Evolutionary conservation across 371 early-diverging fungal species (phyloP), one percentile per base, ranked within the genome.

Genomic region (Thermomucor indicae-seudaticae): DNA sequence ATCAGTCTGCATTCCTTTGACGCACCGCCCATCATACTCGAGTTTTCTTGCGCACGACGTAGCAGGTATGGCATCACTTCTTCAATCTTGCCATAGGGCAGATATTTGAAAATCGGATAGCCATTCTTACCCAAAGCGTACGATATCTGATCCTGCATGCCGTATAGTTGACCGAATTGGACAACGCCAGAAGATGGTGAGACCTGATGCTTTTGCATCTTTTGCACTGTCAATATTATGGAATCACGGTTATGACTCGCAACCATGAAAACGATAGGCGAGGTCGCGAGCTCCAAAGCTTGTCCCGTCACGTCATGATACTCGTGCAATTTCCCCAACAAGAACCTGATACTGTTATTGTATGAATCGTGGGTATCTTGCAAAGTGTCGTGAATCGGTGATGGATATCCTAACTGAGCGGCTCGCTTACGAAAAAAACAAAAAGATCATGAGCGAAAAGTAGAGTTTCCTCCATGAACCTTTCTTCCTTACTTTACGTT

Each of bases 11-110:
- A 70, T 47, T 83, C 81, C 22, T 66, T 49, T 4, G 65, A 55
- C 6, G 69, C 75, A 42, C 72, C 73, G 25, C 78, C 78, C 40
- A 84, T 54, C 0, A 96, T 81, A 12, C 90, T 77, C 2, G 85
- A 80, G 67, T 97, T 97, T 67, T 97, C 98, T 72, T 95, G 93
- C 23, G 96, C 96, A 48, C 98, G 84, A 29, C 97, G 84, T 45
- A 93, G 78, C 44, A 97, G 74, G 67, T 95, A 97, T 6, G 97
- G 97, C 53, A 96, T 86, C 17, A 93, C 91, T 52, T 93, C 93
- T 16, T 85, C 75, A 29, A 79, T 67, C 62, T 60, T 64, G 28
- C 96, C 96, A 58, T 93, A 96, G 3, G 96, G 93, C 16, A 96
- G 76, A 64, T 94, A 95, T 79, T 96, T 93, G 81, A 85, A 92